A percentile compares a stretch with the other conserved stretches of the same genome.
phyloP scores from a whole-genome alignment of 805 yeast genomes.

The Sugiyamaella marilandica region DNA sequence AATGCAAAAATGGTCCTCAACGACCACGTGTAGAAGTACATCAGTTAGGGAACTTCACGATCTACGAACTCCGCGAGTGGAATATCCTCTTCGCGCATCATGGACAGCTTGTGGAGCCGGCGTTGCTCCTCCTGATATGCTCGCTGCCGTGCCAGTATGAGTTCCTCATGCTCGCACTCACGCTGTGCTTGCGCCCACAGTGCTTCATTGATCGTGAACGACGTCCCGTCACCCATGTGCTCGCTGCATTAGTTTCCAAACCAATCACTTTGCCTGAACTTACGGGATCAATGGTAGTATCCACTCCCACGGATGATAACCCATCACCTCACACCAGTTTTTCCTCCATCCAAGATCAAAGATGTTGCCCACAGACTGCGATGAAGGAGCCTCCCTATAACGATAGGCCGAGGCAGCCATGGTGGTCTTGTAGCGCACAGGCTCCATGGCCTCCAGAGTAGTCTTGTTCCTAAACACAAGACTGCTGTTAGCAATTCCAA shows the following conservation, averaged over 20 bases:
- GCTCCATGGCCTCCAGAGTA: constrained; percentile 65
- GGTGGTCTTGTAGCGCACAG: constrained; percentile 33
- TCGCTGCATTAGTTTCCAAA: constrained; percentile 15
- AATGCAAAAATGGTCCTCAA: too few species aligned
- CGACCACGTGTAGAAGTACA: too few species aligned
- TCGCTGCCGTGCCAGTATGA: constrained; percentile 7
- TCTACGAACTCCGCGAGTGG: neutral
- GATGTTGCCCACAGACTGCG: constrained; percentile 54
- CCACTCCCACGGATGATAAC: constrained; percentile 62
- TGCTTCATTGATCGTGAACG: constrained; percentile 32
- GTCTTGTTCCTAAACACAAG: constrained; percentile 63
- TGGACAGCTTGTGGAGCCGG: neutral
- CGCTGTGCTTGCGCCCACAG: constrained; percentile 27
- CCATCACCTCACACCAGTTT: constrained; percentile 76
- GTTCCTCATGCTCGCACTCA: constrained; percentile 32
- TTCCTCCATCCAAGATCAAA: constrained; percentile 63
- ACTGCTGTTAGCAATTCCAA: constrained; percentile 3
- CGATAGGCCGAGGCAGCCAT: constrained; percentile 33
- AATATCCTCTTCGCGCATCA: neutral
- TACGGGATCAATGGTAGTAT: constrained; percentile 49
- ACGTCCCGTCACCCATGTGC: constrained; percentile 37
- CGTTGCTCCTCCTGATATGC: constrained; percentile 7
- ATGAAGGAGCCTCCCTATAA: constrained; percentile 40
- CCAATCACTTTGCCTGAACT: constrained; percentile 12
- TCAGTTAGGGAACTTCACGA: too few species aligned